These are phyloP conservation scores for Cicer pinnatifidum DNA, from an alignment of 306 rosid species.

Conservation along the genomic window DNA sequence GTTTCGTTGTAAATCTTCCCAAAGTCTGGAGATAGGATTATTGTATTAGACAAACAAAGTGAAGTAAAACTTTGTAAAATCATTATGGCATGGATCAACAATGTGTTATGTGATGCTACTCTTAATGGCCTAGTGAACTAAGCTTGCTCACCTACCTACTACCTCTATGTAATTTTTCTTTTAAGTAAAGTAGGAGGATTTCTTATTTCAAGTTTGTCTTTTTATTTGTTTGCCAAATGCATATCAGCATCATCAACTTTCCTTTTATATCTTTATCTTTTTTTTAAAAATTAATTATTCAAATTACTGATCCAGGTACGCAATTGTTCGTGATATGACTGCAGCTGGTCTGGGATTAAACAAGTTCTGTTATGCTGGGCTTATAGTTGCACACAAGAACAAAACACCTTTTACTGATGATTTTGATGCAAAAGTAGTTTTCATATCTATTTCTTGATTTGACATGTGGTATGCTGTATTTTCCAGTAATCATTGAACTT, in stretches of 20 bases:
- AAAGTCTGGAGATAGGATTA: not conserved
- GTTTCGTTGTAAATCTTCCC: constrained; percentile 8
- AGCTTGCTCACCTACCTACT: constrained; percentile 2
- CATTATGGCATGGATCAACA: not conserved
- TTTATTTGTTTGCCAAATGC: constrained; percentile 3
- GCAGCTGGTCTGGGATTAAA: constrained; percentile 96
- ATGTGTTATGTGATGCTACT: constrained; percentile 22
- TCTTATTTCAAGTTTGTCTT: constrained; percentile 26
- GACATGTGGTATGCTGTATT: constrained; percentile 34
- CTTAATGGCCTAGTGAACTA: not conserved
- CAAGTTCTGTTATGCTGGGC: constrained; percentile 89
- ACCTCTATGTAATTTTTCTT: not conserved
- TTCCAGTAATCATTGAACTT: constrained; percentile 41
- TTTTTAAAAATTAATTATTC: constrained; percentile 20
- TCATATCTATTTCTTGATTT: constrained; percentile 31
- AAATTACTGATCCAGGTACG: constrained; percentile 64
- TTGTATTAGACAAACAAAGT: not conserved
- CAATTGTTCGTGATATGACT: constrained; percentile 94
- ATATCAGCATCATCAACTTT: constrained; percentile 32
- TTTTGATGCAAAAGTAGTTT: constrained; percentile 75
- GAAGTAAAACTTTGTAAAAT: not conserved
- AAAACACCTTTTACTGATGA: constrained; percentile 76
- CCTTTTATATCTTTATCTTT: not conserved
- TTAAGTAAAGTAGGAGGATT: not conserved
- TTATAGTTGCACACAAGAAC: constrained; percentile 78